phyloP scores from a whole-genome alignment of 805 yeast species.

The Candida awuae region DNA sequence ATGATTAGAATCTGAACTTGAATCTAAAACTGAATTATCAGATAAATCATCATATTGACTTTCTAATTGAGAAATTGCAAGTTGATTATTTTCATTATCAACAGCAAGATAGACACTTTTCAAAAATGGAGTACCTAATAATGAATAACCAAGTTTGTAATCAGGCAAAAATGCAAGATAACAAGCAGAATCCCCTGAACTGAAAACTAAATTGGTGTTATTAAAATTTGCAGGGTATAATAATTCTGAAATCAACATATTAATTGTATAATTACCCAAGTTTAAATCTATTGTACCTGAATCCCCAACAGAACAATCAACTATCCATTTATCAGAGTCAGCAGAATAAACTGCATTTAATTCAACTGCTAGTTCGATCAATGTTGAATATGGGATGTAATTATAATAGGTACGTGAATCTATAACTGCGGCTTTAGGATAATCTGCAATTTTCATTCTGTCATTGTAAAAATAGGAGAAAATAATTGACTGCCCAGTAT shows the following conservation, averaged over 20 bases:
- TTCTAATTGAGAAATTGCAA: constrained; percentile 36
- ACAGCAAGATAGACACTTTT: constrained; percentile 50
- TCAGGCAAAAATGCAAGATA: constrained; percentile 44
- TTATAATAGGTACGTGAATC: constrained; percentile 47
- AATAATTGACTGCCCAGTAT: constrained; percentile 20
- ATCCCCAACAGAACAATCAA: constrained; percentile 46
- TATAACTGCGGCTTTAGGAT: constrained; percentile 45
- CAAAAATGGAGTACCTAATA: constrained; percentile 54
- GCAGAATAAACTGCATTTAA: constrained; percentile 54
- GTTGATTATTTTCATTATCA: constrained; percentile 46
- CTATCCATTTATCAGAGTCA: constrained; percentile 47
- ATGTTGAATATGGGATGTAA: constrained; percentile 46
- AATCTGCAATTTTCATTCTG: constrained; percentile 29
- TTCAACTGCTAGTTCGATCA: constrained; percentile 61
- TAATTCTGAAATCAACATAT: constrained; percentile 43
- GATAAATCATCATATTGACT: constrained; percentile 35
- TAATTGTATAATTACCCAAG: constrained; percentile 44
- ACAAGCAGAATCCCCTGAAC: constrained; percentile 53
- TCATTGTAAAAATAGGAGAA: constrained; percentile 33
- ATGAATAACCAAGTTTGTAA: constrained; percentile 38
- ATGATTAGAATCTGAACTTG: neutral
- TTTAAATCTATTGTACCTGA: constrained; percentile 45
- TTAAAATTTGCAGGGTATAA: constrained; percentile 33
- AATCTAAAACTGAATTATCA: neutral
- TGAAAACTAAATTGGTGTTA: constrained; percentile 35